Conservation (phyloP, 805 yeast species). For the Kodamaea nitidulidarum region DNA sequence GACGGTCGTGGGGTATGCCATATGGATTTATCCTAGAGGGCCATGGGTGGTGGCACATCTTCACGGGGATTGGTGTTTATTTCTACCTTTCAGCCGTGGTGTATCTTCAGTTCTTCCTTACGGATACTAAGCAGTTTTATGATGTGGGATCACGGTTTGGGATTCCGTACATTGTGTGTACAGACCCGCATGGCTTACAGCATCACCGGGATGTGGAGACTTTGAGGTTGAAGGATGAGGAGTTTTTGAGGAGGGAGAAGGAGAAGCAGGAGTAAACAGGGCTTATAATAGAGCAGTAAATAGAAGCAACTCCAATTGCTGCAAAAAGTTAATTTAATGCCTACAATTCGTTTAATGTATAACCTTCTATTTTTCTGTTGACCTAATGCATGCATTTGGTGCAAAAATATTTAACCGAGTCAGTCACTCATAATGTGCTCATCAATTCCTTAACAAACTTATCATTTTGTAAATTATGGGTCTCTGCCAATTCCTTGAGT, state of each 20-base stretch:
- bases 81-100: constrained; percentile 77
- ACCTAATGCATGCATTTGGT: too few species aligned
- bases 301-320: too few species aligned
- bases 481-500: constrained; percentile 34
- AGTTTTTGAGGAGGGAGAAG: constrained; percentile 8
- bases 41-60: constrained; percentile 97
- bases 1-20: constrained; percentile 75
- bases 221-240: constrained; percentile 13
- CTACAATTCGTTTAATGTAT: too few species aligned
- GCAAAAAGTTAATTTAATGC: too few species aligned
- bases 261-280: constrained; percentile 8
- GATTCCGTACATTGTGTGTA: constrained; percentile 19
- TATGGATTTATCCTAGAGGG: constrained; percentile 83
- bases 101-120: constrained; percentile 64
- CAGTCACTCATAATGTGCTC: constrained; percentile 24
- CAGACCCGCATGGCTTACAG: constrained; percentile 25
- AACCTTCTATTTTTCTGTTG: too few species aligned
- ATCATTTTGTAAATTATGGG: constrained; percentile 23
- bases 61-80: constrained; percentile 85
- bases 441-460: constrained; percentile 46
- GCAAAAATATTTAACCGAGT: too few species aligned
- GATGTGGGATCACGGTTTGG: constrained; percentile 56
- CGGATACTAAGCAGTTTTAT: constrained; percentile 53
- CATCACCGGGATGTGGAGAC: constrained; percentile 15
- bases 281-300: too few species aligned